Evolutionary conservation across 345 rosid genomes (phyloP).

Genomic region (Aquilaria sinensis): DNA sequence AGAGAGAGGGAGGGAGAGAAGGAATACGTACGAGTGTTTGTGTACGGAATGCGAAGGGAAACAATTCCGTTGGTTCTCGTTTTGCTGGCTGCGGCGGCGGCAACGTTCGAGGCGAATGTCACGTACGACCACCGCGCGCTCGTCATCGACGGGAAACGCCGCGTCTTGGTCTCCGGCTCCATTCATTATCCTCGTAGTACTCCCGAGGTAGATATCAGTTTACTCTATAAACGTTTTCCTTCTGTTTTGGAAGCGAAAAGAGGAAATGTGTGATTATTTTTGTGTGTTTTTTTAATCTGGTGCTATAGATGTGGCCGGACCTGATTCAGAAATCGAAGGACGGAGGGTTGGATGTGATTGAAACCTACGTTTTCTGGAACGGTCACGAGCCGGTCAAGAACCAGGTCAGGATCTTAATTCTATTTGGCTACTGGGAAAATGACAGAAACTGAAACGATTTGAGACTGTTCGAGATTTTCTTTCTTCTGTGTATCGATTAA

Average conservation of each 20-base stretch:
- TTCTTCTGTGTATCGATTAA: not conserved
- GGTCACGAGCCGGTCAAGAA: slow-evolving; percentile 73
- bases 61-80: slow-evolving; percentile 9
- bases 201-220: slow-evolving; percentile 44
- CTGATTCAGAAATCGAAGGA: slow-evolving; percentile 93
- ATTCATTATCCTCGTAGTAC: slow-evolving; percentile 98
- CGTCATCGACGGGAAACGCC: slow-evolving; percentile 69
- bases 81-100: slow-evolving; percentile 29
- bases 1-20: not conserved
- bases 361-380: slow-evolving; percentile 94
- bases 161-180: slow-evolving; percentile 79
- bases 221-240: not conserved
- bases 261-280: not conserved
- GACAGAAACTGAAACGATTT: not conserved
- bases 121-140: slow-evolving; percentile 79
- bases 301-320: slow-evolving; percentile 90
- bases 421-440: slow-evolving; percentile 21
- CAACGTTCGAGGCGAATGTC: slow-evolving; percentile 48
- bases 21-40: not conserved
- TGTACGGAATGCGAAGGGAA: slow-evolving; percentile 8
- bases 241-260: not conserved
- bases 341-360: slow-evolving; percentile 88
- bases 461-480: not conserved
- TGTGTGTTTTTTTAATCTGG: slow-evolving; percentile 1
- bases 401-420: slow-evolving; percentile 40